Percentiles rank a stretch among this genome's conserved stretches.
phyloP scores from a whole-genome alignment of 345 rosid genomes.

The Melastoma malabathricum region DNA sequence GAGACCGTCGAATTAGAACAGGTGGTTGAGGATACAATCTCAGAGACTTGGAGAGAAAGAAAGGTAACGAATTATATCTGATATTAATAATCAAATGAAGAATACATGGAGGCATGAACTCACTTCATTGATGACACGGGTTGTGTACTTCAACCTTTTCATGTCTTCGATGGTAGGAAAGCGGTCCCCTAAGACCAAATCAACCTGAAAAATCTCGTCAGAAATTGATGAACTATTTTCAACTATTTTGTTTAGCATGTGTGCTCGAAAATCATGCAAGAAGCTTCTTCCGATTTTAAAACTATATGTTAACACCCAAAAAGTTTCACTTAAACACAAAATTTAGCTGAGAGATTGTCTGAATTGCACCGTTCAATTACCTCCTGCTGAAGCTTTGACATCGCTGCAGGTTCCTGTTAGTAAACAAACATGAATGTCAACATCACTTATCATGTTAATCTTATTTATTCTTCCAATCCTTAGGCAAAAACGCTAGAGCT shows the following conservation, averaged over 20 bases:
- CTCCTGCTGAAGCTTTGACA: constrained; percentile 87
- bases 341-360: too few species aligned
- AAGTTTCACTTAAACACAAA: too few species aligned
- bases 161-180: constrained; percentile 68
- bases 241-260: too few species aligned
- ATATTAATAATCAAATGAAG: background rate
- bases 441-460: background rate
- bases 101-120: constrained; percentile 7
- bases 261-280: too few species aligned
- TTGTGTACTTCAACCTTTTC: constrained; percentile 85
- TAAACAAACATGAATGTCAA: constrained; percentile 8
- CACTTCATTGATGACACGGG: constrained; percentile 90
- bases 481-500: background rate
- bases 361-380: constrained; percentile 15
- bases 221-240: too few species aligned
- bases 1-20: constrained; percentile 80
- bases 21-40: constrained; percentile 98
- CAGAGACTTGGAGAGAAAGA: constrained; percentile 63
- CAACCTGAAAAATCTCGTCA: constrained; percentile 38
- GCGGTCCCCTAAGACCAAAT: constrained; percentile 77
- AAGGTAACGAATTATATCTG: background rate
- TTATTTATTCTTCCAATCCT: background rate
- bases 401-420: constrained; percentile 56
- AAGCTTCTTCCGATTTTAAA: too few species aligned
- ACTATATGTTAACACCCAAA: too few species aligned